phyloP scores from a whole-genome alignment of 108 stramenopile species.

The Pseudonitzschia delicatissima region DNA sequence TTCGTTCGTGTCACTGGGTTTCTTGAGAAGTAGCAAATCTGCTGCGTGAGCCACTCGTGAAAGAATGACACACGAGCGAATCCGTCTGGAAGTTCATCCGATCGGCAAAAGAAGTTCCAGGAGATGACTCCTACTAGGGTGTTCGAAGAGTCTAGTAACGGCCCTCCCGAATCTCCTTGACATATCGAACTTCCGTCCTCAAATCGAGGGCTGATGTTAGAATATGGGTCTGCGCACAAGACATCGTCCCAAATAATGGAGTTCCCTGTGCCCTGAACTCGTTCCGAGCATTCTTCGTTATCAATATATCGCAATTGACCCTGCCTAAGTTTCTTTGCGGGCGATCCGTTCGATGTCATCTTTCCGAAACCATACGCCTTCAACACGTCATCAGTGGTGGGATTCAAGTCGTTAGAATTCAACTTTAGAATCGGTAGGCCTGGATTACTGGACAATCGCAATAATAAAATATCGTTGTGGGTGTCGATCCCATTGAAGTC shows the following conservation, averaged over 20 bases:
- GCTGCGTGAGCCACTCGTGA: conserved; percentile 18
- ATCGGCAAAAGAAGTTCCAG: not conserved
- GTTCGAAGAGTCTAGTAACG: not conserved
- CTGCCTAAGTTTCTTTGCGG: not conserved
- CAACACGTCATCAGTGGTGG: not conserved
- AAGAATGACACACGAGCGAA: conserved; percentile 23
- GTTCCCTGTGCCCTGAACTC: not conserved
- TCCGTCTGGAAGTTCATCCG: conserved; percentile 19
- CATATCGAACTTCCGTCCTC: conserved; percentile 5
- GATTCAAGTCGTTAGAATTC: not conserved
- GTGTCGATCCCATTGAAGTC: not conserved
- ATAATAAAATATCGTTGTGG: not conserved
- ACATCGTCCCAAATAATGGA: not conserved
- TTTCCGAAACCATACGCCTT: conserved; percentile 1
- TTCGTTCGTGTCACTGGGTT: not conserved
- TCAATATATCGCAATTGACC: not conserved
- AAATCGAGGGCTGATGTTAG: not conserved
- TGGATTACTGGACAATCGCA: not conserved
- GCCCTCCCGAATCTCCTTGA: conserved; percentile 25
- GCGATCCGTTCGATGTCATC: not conserved
- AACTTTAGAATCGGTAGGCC: conserved; percentile 9
- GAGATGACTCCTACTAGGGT: conserved; percentile 16
- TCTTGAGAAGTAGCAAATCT: conserved; percentile 19
- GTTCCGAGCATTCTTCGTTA: conserved; percentile 4
- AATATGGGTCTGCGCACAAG: conserved; percentile 5